Base-by-base conservation (phyloP, 306 rosid species). In the Begonia masoniana region DNA sequence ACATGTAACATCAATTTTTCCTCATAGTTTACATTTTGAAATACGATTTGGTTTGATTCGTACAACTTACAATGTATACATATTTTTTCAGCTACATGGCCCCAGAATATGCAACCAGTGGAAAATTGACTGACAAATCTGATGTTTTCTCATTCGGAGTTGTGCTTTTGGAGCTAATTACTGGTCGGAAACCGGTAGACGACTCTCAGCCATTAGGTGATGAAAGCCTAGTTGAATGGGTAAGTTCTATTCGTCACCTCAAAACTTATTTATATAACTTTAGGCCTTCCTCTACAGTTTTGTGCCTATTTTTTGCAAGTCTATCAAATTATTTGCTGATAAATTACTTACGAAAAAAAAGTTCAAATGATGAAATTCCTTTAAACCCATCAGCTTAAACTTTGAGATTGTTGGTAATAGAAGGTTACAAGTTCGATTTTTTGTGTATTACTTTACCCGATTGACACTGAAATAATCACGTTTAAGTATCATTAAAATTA, bases 91-190 rank as follows among this genome's bases (percentile, higher is more conserved):
- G 54, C 4, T 50, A 50, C 23, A 10, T 50, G 21, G 54, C 54
- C 10, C 54, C 54, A 1, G 54, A 50, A 21, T 50, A 50, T 50
- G 54, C 54, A n/a, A n/a, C 54, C 4, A 50, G 54, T 50, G 54
- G 54, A 17, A 50, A 50, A 15, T 15, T 50, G 16, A 50, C 54
- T 1, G 54, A 13, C 3, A 50, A 50, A 50, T 50, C 54, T n/a
- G 54, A 50, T 50, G 54, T 50, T 10, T 50, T n/a, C 31, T 50
- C 54, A n/a, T 50, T 50, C 10, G 54, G 54, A 15, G 54, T 50
- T 50, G 54, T 50, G 12, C 54, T 50, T 50, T 14, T 50, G 23
- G 54, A 50, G 54, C 21, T 50, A 15, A 50, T 50, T 15, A 50
- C 54, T 17, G 54, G 54, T n/a, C 21, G 21, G 9, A 13, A 50